Percentiles rank a stretch among this genome's conserved stretches.
phyloP scores from a whole-genome alignment of 73 alveolate species.

The Breviolum minutum region DNA sequence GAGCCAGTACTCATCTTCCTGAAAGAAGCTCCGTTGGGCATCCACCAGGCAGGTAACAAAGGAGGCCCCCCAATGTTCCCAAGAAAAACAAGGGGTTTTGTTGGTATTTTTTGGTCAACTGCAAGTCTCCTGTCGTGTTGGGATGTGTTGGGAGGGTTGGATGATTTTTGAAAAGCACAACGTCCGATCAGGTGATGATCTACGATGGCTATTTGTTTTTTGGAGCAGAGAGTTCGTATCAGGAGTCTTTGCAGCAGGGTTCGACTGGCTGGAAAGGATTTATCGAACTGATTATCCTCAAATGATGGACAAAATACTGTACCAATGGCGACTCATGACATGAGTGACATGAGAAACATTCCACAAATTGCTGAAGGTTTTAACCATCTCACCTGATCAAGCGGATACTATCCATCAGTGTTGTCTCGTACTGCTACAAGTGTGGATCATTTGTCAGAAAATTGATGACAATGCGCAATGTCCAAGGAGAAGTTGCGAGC shows the following conservation, averaged over 20 bases:
- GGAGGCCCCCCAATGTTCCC: background rate
- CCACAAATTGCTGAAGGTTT: too few relatives aligned
- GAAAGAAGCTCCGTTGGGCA: conserved; percentile 77
- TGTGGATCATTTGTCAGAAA: background rate
- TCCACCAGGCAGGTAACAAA: conserved; percentile 39
- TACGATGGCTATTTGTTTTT: conserved; percentile 89
- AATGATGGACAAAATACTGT: too few relatives aligned
- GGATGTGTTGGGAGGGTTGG: too few relatives aligned
- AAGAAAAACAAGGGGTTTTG: too few relatives aligned
- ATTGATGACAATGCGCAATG: background rate
- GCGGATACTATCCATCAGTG: background rate
- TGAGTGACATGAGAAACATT: too few relatives aligned
- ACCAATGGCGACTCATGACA: too few relatives aligned
- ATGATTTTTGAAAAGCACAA: background rate
- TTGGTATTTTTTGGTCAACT: too few relatives aligned
- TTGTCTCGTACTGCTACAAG: background rate
- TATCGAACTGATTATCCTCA: background rate
- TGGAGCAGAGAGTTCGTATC: conserved; percentile 54
- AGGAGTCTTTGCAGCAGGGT: background rate
- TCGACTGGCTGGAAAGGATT: background rate
- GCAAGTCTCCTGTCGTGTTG: too few relatives aligned
- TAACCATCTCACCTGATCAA: too few relatives aligned
- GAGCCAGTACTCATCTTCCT: conserved; percentile 72
- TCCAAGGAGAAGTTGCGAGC: conserved; percentile 76
- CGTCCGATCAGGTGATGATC: conserved; percentile 23